These are phyloP conservation scores for Colletotrichum endophyticum DNA, from an alignment of 2,329 filamentous ascomycete genomes.

Conservation along the genomic window DNA sequence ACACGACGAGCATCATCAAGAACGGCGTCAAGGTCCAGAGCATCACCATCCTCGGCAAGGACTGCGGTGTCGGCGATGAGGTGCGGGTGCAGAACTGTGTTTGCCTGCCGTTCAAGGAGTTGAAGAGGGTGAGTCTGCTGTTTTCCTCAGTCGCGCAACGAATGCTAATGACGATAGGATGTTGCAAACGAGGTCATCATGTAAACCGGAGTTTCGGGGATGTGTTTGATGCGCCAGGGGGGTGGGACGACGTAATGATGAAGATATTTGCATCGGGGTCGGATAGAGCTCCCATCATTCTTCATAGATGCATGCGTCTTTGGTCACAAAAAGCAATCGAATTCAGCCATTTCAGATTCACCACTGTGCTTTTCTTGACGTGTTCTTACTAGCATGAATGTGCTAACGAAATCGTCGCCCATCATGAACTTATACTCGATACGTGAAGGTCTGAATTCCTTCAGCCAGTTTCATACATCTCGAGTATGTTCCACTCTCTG, in stretches of 20 bases:
- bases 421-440: not conserved
- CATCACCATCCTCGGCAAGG: slow-evolving; percentile 96
- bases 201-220: slow-evolving; percentile 52
- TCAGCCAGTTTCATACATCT: not conserved
- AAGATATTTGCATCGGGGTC: slow-evolving; percentile 12
- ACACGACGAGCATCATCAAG: slow-evolving; percentile 94
- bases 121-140: slow-evolving; percentile 79
- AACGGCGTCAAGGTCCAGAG: slow-evolving; percentile 98
- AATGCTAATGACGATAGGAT: slow-evolving; percentile 62
- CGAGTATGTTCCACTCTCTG: not conserved
- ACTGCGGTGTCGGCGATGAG: slow-evolving; percentile 92
- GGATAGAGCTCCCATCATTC: slow-evolving; percentile 7
- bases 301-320: slow-evolving; percentile 22
- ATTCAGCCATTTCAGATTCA: slow-evolving; percentile 11
- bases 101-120: slow-evolving; percentile 95
- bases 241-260: slow-evolving; percentile 14
- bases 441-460: not conserved
- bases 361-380: not conserved
- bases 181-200: slow-evolving; percentile 91
- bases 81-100: slow-evolving; percentile 97
- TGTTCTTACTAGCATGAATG: not conserved
- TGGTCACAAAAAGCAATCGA: slow-evolving; percentile 20
- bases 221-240: not conserved
- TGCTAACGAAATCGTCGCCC: not conserved
- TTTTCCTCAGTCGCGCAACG: not conserved